Evolutionary conservation across 2,329 filamentous ascomycete species (phyloP), one percentile per base, ranked within the genome.

Genomic region (Ascochyta rabiei): DNA sequence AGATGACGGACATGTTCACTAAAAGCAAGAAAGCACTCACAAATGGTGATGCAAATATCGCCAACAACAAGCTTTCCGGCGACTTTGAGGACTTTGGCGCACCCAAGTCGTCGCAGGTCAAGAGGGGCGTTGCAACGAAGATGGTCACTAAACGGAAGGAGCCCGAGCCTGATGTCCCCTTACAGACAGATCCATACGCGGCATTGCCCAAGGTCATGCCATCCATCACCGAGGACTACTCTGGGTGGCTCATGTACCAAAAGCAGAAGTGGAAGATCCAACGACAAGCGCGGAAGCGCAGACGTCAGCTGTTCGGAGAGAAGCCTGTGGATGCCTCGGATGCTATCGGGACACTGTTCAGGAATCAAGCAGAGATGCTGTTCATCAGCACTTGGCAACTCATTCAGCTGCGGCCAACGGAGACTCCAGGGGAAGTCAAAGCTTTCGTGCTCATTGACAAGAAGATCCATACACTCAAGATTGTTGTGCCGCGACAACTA

Each of bases 211-310:
- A 89, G 57, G 83, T 85, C 37, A 96, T 96, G 89, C 93, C 95
- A 1, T 85, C 84, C 21, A 89, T 95, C 18, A 90, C 87, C 0
- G 86, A 95, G 43, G 89, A 99, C 74, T 99, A 99, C 64, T 80
- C 86, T 16, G 91, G 86, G 0, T 99, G 96, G 80, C 75, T 99
- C 48, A 84, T 89, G 69, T 98, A 98, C 69, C 95, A 99, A 73
- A 99, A 99, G 76, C 86, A 93, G 78, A 99, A 99, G 76, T 99
- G 95, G 95, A 97, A 93, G 79, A 89, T 98, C 33, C 95, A 99
- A 73, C 96, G 92, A 70, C 89, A 96, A 72, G 92, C 93, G 30
- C 86, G 95, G 19, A 83, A 88, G 56, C 87, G 93, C 38, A 84
- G 96, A 60, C 86, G 93, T 43, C 95, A 99, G 72, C 81, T 99